These are phyloP conservation scores for Haplosporangium sp. DNA, from an alignment of 371 early-diverging fungal genomes.

Conservation along the genomic window DNA sequence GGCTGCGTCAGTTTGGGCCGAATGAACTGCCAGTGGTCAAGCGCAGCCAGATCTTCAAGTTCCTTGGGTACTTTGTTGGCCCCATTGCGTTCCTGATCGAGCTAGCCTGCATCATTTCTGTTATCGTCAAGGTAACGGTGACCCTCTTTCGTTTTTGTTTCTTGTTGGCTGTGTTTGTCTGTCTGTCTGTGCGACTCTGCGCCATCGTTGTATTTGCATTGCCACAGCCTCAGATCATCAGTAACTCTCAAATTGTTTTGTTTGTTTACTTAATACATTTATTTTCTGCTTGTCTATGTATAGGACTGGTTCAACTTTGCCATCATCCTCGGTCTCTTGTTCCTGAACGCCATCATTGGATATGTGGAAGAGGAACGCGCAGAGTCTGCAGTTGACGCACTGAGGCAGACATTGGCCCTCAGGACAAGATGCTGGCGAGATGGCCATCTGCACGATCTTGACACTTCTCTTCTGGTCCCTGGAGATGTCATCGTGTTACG, in stretches of 20 bases:
- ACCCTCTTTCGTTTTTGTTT: background rate
- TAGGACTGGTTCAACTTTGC: conserved; percentile 87
- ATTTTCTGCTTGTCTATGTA: background rate
- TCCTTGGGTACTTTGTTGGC: conserved; percentile 81
- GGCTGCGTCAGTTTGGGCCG: conserved; percentile 59
- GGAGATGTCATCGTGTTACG: conserved; percentile 92
- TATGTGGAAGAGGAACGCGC: conserved; percentile 91
- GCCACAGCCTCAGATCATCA: background rate
- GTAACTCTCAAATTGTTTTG: background rate
- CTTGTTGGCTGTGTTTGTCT: background rate
- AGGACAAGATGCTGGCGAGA: conserved; percentile 83
- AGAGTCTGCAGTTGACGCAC: conserved; percentile 89
- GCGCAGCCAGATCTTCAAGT: conserved; percentile 75
- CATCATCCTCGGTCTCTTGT: conserved; percentile 81
- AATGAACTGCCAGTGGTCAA: conserved; percentile 73
- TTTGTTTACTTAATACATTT: background rate
- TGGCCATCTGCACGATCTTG: conserved; percentile 79
- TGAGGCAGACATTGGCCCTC: conserved; percentile 89
- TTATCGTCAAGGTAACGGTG: conserved; percentile 58
- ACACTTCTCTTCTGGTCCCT: conserved; percentile 79
- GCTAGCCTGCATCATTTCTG: conserved; percentile 66
- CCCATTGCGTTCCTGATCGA: conserved; percentile 81
- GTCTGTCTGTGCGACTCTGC: conserved; percentile 55
- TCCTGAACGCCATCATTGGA: conserved; percentile 92
- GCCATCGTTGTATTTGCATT: too few relatives aligned